Base-by-base conservation (phyloP, 306 rosid genomes). In the Cotoneaster glaucophyllus region DNA sequence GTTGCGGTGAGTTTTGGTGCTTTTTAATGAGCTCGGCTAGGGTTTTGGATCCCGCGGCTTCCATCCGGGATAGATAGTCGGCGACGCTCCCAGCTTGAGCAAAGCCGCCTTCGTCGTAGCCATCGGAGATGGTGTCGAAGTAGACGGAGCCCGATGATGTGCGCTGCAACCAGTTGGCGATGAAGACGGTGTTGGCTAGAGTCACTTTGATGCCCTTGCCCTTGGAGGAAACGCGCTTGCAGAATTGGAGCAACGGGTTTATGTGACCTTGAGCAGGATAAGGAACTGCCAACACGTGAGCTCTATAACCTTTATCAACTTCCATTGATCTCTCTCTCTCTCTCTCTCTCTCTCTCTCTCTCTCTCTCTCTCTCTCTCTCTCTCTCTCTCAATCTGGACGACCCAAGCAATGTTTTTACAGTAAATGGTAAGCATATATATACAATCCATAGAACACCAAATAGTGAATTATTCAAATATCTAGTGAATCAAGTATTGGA, bases 81-180 rank as follows among this genome's bases (percentile, higher is more conserved):
- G 59, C 54, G 64, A 86, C 71, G 64, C 62, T 73, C 1, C 53
- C 77, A 18, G 83, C 86, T 39, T 65, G 77, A 39, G 74, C 26
- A 34, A 86, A 92, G 19, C 95, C 97, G 21, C 80, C 95, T 2
- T 84, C 65, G 43, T 92, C 95, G 66, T 37, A 88, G 11, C 97
- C 91, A 28, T 92, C 95, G 4, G 97, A 92, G 9, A 89, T 88
- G 71, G 85, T 74, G 28, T 87, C 97, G 59, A 88, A 76, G 12
- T 85, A 72, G 78, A 88, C 31, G 44, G 72, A 64, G 18, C 11
- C 37, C 0, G 73, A 66, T 18, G 88, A 56, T 45, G 75, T 65
- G n/a, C 52, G 70, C n/a, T 83, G 73, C 81, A 83, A 72, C 69
- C 86, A 74, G 26, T 83, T 89, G 79, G 78, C 58, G 76, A 86